Evolutionary conservation across 73 alveolate genomes (phyloP), one percentile per base, ranked within the genome.

Genomic region (Paramecium octaurelia): DNA sequence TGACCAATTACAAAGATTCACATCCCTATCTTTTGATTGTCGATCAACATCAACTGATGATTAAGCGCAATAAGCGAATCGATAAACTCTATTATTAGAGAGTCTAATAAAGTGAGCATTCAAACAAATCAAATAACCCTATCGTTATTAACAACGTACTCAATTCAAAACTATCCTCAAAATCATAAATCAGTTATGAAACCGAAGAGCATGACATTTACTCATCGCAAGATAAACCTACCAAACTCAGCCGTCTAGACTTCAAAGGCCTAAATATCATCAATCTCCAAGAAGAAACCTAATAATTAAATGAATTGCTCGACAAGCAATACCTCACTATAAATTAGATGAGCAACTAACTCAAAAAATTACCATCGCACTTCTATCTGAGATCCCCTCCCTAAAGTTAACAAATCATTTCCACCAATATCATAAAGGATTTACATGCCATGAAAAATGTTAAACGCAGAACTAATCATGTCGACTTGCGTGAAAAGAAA

Each of bases 191-290:
- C 23, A 80, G 91, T 48, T 80, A 80, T 46, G 70, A 42, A 80
- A 80, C 76, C 8, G 91, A 80, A 20, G 91, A 80, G 16, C 91
- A 80, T 46, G 73, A 80, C 57, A 80, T 80, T 3, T 80, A 80
- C 24, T 59, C 34, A 11, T 42, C 70, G 1, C 7, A 42, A 21
- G 91, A 80, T 12, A 12, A 23, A 80, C 46, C 43, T 14, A 42
- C 43, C 0, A 20, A 80, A 20, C 20, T 24, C 18, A 23, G 42
- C 10, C 48, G 44, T 40, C 10, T 80, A 11, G 91, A 80, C 27
- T 24, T 80, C 18, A 42, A 48, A 24, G 91, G 91, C n/a, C 24
- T 80, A 24, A 40, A 23, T 23, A 40, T 80, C 8, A 80, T 80
- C 21, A 21, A 29, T 44, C 2, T 16, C 46, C 34, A 21, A 24